Evolutionary conservation across 352 stramenopile genomes (phyloP).

Genomic region (Paralagenidium karlingii): DNA sequence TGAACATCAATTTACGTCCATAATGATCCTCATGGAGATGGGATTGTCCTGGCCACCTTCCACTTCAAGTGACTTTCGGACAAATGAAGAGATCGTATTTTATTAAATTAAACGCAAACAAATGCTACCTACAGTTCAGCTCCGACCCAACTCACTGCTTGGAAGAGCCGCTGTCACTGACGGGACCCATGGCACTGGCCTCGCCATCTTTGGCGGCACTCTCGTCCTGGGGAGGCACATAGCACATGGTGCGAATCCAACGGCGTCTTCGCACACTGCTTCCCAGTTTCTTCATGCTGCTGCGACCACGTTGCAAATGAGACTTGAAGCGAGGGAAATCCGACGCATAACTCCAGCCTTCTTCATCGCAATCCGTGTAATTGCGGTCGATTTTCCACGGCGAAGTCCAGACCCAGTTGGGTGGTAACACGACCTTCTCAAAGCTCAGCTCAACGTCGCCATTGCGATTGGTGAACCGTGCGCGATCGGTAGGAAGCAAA

Average conservation of each 20-base stretch:
- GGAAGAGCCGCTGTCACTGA: too few species aligned
- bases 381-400: constrained; percentile 81
- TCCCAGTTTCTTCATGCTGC: constrained; percentile 59
- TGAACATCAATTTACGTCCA: too few species aligned
- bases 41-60: too few species aligned
- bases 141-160: too few species aligned
- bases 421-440: constrained; percentile 56
- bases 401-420: constrained; percentile 73
- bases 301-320: constrained; percentile 66
- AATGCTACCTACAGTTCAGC: too few species aligned
- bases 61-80: too few species aligned
- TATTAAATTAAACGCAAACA: too few species aligned
- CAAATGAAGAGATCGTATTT: too few species aligned
- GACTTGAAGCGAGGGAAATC: constrained; percentile 80
- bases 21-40: too few species aligned
- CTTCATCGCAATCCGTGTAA: constrained; percentile 80
- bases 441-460: constrained; percentile 72
- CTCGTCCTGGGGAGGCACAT: too few species aligned
- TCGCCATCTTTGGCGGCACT: too few species aligned
- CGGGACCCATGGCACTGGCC: too few species aligned
- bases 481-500: constrained; percentile 62
- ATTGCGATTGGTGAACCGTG: constrained; percentile 69
- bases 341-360: constrained; percentile 81
- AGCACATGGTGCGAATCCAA: constrained; percentile 82
- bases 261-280: constrained; percentile 59